Percentiles rank a stretch among this genome's conserved stretches.
phyloP scores from a whole-genome alignment of 1,284 basidiomycete species.

The Malassezia yamatoensis region DNA sequence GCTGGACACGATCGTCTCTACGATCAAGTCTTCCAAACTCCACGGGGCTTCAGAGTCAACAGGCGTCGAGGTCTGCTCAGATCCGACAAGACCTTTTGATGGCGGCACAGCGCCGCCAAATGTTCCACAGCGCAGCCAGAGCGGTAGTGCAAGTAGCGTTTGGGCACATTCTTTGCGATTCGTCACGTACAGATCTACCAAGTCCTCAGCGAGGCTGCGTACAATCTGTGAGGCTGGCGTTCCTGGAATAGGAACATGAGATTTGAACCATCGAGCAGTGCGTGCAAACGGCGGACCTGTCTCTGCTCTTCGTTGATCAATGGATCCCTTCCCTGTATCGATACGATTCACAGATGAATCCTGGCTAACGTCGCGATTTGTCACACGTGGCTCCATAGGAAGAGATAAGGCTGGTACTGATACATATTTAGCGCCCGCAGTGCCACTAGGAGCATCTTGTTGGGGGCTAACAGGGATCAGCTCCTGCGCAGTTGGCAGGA shows the following conservation, averaged over 20 bases:
- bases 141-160: conserved; percentile 73
- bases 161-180: conserved; percentile 91
- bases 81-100: conserved; percentile 35
- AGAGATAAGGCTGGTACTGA: conserved; percentile 51
- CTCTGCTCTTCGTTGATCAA: conserved; percentile 30
- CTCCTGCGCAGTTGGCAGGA: conserved; percentile 31
- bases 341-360: neutral
- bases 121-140: conserved; percentile 70
- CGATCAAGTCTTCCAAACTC: conserved; percentile 39
- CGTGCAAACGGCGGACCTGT: conserved; percentile 26
- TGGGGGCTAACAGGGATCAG: conserved; percentile 38
- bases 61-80: conserved; percentile 18
- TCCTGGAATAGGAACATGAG: conserved; percentile 59
- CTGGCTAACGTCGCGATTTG: conserved; percentile 6
- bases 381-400: conserved; percentile 18
- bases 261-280: conserved; percentile 35
- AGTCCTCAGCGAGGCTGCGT: conserved; percentile 67
- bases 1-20: conserved; percentile 61
- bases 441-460: conserved; percentile 17
- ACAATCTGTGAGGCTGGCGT: conserved; percentile 70
- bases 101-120: conserved; percentile 49
- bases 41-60: conserved; percentile 28
- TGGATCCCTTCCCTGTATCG: conserved; percentile 33
- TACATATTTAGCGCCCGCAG: conserved; percentile 19
- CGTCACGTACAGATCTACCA: conserved; percentile 82